Evolutionary conservation across 768 basidiomycete genomes (phyloP).

Genomic region (Boletus insuetus): DNA sequence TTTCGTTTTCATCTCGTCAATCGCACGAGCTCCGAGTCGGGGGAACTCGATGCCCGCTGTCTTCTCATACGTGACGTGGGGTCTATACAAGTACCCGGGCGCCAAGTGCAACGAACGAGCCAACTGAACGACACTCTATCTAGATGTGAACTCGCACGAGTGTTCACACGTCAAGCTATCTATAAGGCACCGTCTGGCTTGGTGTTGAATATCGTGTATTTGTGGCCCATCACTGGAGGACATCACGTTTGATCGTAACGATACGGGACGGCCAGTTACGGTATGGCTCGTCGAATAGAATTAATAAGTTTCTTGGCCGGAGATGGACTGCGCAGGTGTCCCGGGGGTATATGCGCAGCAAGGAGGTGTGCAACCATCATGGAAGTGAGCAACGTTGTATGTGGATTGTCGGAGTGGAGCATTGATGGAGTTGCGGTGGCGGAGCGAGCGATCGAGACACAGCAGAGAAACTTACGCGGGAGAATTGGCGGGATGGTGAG

Average conservation of each 20-base stretch:
- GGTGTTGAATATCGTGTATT: neutral
- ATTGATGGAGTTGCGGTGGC: neutral
- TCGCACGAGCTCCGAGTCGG: neutral
- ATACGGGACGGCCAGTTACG: conserved; percentile 3
- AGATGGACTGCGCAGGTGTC: neutral
- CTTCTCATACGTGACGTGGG: neutral
- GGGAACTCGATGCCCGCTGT: neutral
- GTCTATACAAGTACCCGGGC: neutral
- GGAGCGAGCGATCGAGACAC: neutral
- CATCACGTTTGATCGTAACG: conserved; percentile 17
- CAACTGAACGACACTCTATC: neutral
- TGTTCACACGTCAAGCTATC: neutral
- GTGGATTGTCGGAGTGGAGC: neutral
- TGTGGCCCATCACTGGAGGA: conserved; percentile 1
- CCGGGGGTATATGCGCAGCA: neutral
- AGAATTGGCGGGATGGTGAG: neutral
- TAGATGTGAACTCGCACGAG: neutral
- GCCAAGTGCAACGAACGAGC: neutral
- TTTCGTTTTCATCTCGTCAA: too few species aligned
- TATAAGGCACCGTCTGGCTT: too few species aligned
- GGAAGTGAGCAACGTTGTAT: neutral
- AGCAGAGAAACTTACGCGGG: neutral
- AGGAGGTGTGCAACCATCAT: neutral
- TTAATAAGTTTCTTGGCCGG: neutral
- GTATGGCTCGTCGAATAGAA: neutral